Evolutionary conservation across 257 asterid species (phyloP).

Genomic region (Solanum raphanifolium): DNA sequence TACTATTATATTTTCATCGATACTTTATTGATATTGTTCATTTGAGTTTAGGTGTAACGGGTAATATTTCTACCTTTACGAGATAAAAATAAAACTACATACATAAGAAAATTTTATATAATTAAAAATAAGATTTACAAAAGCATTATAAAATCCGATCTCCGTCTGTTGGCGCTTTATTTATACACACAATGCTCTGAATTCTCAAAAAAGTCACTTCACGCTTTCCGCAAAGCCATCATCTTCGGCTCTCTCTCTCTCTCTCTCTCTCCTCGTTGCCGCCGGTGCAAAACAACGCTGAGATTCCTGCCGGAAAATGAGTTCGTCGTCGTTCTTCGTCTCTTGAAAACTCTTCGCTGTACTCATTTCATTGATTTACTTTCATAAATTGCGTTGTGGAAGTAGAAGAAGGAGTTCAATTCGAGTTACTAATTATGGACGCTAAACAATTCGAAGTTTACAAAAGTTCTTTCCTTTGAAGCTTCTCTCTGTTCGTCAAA

Average conservation of each 20-base stretch:
- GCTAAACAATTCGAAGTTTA: conserved; percentile 43
- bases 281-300: background rate
- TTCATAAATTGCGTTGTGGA: background rate
- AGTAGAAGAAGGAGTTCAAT: background rate
- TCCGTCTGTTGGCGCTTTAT: background rate
- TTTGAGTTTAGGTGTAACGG: background rate
- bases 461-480: conserved; percentile 35
- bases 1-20: background rate
- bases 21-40: too few relatives aligned
- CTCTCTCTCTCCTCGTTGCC: background rate
- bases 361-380: background rate
- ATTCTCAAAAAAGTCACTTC: background rate
- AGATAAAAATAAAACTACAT: background rate
- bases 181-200: background rate
- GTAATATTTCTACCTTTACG: too few relatives aligned
- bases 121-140: background rate
- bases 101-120: background rate
- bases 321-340: background rate
- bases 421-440: conserved; percentile 35
- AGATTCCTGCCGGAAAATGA: background rate
- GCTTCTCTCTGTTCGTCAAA: background rate
- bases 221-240: background rate
- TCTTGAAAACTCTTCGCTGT: background rate
- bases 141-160: background rate
- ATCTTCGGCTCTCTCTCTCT: background rate